Evolutionary conservation across 306 rosid genomes (phyloP), one percentile per base, ranked within the genome.

Genomic region (Corylus avellana): DNA sequence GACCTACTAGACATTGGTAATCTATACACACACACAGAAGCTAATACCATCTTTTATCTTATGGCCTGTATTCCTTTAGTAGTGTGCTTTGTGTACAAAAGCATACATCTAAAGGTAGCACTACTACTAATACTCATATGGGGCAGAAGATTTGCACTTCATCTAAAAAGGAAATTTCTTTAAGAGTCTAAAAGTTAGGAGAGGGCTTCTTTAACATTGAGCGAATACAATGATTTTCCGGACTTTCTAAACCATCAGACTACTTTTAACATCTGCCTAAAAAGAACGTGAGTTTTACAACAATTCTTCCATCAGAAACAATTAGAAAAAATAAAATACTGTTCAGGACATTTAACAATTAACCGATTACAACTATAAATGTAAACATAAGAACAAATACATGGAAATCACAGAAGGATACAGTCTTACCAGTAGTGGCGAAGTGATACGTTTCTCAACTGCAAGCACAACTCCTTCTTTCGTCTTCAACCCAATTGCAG

Each of bases 391-490:
- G 49, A 55, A 69, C 69, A 79, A 8, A 14, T 61, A 46, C 39
- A 53, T 16, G 12, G 44, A 47, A 62, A 16, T 14, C 17, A 66
- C 54, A 42, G 71, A 77, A 79, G 59, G 2, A 17, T 58, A 25
- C 25, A 53, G 35, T 50, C 87, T 48, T n/a, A 90, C 99, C 99
- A 95, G 87, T 54, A 95, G 86, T 0, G 99, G 99, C 0, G 99
- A 95, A 80, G 99, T 95, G 72, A 95, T 95, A 16, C 98, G 94
- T 75, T 95, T 95, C 81, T 95, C 99, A 79, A 95, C 99, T 1
- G 99, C 99, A 35, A 93, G 99, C 59, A 93, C 98, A 49, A 95
- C 99, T 1, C 99, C 99, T 68, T 93, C 96, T 75, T 89, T 95
- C 2, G 98, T 95, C 90, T 93, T 95, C 91, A 95, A 78, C 77